Conservation (phyloP, 352 stramenopile genomes). For the Blastocystis sp. region DNA sequence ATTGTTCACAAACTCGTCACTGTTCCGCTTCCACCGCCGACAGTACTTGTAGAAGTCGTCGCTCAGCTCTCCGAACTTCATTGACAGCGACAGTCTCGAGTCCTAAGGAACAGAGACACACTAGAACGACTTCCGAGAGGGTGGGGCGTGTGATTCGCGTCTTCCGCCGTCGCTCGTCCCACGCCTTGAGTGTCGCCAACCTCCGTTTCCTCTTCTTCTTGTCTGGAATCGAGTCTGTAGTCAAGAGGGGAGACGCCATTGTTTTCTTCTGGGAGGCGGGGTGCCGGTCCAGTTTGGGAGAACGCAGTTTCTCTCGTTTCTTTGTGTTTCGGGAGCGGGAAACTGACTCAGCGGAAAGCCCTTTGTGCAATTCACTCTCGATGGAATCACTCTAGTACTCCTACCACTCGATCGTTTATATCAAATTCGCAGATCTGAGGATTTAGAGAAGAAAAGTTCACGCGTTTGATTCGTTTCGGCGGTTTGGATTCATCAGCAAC, state of each 20-base stretch:
- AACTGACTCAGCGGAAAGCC: no score
- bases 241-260: neutral
- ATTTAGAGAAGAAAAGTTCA: neutral
- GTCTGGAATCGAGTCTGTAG: neutral
- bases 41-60: constrained; percentile 55
- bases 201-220: neutral
- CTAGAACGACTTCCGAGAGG: neutral
- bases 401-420: neutral
- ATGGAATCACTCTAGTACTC: neutral
- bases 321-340: neutral
- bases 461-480: constrained; percentile 1
- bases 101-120: neutral
- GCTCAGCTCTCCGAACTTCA: constrained; percentile 39
- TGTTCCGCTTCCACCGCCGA: constrained; percentile 19
- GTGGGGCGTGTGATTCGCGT: neutral
- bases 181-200: neutral
- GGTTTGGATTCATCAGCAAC: neutral
- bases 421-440: constrained; percentile 17
- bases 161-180: neutral
- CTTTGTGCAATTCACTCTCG: neutral
- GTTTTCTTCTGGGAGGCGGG: neutral
- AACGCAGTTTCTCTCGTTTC: neutral
- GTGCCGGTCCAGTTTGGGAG: neutral
- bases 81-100: neutral
- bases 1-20: neutral